Conservation (phyloP, 2,329 filamentous ascomycete species). For the Pyrenophora graminea region DNA sequence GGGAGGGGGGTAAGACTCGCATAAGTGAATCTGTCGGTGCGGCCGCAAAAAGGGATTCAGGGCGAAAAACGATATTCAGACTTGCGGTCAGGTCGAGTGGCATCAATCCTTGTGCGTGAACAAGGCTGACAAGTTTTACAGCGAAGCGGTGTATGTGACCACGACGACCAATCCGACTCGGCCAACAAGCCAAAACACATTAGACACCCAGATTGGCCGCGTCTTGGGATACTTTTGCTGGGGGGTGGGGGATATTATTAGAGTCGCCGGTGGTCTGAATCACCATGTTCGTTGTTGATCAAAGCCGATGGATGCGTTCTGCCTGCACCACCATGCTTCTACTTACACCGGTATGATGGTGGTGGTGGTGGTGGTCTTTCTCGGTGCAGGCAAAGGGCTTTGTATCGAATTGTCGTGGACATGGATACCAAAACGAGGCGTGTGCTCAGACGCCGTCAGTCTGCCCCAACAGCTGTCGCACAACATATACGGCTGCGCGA, state of each 20-base stretch:
- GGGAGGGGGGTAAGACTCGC: too few relatives aligned
- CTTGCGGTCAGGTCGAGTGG: too few relatives aligned
- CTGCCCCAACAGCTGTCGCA: neutral
- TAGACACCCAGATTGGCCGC: neutral
- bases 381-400: neutral
- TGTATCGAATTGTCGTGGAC: neutral
- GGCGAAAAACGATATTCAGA: too few relatives aligned
- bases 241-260: neutral
- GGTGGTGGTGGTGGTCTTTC: neutral
- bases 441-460: neutral
- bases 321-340: neutral
- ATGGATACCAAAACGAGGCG: neutral
- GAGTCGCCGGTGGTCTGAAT: neutral
- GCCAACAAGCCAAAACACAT: constrained; percentile 4
- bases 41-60: too few relatives aligned
- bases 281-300: neutral
- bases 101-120: too few relatives aligned
- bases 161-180: constrained; percentile 5
- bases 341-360: neutral
- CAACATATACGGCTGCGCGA: neutral
- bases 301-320: neutral
- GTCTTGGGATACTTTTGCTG: neutral
- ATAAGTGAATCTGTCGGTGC: too few relatives aligned
- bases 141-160: constrained; percentile 8
- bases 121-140: constrained; percentile 3